Conservation (phyloP, 306 rosid genomes). For the Vigna mungo region DNA sequence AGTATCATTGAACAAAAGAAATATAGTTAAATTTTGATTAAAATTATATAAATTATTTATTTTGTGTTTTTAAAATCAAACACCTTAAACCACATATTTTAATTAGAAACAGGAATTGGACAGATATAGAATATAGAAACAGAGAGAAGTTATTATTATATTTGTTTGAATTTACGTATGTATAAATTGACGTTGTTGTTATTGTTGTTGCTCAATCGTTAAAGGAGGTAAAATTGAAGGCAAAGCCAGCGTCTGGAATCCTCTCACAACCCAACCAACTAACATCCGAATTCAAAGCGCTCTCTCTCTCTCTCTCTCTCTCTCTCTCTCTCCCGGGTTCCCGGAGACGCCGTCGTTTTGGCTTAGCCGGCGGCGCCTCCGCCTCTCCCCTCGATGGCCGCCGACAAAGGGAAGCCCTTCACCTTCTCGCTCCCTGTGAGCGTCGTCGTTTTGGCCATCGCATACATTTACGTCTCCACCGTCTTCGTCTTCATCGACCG, state of each 20-base stretch:
- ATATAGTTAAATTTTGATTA: too few species aligned
- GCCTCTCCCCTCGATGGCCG: neutral
- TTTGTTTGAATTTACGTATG: neutral
- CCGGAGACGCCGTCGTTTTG: conserved; percentile 77
- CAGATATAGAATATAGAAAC: too few species aligned
- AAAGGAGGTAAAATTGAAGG: conserved; percentile 33
- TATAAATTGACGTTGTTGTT: neutral
- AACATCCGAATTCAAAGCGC: neutral
- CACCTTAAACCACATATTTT: neutral
- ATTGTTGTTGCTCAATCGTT: neutral
- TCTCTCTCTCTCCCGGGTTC: neutral
- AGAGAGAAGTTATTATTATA: neutral
- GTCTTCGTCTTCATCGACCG: conserved; percentile 80
- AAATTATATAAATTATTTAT: too few species aligned
- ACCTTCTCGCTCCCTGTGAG: conserved; percentile 60
- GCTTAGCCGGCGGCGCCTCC: conserved; percentile 69
- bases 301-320: neutral
- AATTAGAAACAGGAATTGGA: neutral
- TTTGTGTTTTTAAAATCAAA: too few species aligned
- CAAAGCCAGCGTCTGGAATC: neutral
- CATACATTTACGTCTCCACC: conserved; percentile 74
- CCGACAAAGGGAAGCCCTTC: conserved; percentile 53
- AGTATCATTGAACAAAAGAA: too few species aligned
- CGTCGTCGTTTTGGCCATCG: conserved; percentile 67
- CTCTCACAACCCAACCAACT: neutral